phyloP scores from a whole-genome alignment of 2,329 filamentous ascomycete genomes.

The Pseudocercospora macadamiae region DNA sequence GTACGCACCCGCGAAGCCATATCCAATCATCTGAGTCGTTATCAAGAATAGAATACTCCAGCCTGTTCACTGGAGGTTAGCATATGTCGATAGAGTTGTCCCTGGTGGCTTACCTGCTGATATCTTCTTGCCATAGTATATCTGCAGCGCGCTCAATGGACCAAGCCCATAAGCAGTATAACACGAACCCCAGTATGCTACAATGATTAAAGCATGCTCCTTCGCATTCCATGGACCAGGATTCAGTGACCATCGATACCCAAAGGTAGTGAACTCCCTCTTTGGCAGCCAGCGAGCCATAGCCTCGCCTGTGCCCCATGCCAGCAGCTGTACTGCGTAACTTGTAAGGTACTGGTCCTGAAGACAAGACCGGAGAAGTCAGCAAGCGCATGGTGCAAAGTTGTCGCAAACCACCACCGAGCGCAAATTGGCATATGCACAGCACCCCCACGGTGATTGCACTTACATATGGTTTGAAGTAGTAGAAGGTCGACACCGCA shows the following conservation, averaged over 20 bases:
- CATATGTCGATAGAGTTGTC: neutral
- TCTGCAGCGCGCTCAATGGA: conserved; percentile 19
- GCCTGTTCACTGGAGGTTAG: neutral
- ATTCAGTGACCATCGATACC: conserved; percentile 38
- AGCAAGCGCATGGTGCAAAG: neutral
- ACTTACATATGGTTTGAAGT: conserved; percentile 23
- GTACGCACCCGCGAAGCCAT: conserved; percentile 71
- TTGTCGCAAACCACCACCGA: neutral
- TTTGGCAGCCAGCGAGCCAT: conserved; percentile 30
- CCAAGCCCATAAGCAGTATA: conserved; percentile 21
- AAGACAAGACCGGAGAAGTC: neutral
- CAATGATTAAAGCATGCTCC: conserved; percentile 40
- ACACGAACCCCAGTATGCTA: conserved; percentile 37
- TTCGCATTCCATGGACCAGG: conserved; percentile 39
- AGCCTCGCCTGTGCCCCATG: conserved; percentile 22
- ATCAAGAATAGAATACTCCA: conserved; percentile 23
- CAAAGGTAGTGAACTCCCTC: conserved; percentile 30
- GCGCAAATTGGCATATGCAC: too few species aligned
- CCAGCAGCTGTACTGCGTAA: conserved; percentile 19
- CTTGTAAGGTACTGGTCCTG: conserved; percentile 8
- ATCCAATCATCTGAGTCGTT: conserved; percentile 58
- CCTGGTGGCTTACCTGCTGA: neutral
- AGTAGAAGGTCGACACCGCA: conserved; percentile 21
- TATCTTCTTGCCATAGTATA: conserved; percentile 22
- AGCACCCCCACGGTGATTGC: too few species aligned